phyloP scores from a whole-genome alignment of 148 eudicot genomes.

The Oxyria digyna region DNA sequence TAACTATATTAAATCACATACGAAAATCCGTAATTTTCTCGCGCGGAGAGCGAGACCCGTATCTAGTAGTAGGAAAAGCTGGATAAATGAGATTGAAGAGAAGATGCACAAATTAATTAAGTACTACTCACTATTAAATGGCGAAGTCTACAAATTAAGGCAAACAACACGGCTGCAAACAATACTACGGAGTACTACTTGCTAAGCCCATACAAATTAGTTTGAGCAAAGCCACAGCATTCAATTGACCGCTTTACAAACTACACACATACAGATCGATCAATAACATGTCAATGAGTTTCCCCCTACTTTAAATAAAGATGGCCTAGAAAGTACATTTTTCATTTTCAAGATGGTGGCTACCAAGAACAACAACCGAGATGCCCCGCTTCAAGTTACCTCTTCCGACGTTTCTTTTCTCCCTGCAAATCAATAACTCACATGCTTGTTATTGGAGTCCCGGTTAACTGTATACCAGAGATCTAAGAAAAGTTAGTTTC shows the following conservation, averaged over 20 bases:
- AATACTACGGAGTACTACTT: neutral
- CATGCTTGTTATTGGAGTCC: neutral
- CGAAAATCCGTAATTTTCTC: too few relatives aligned
- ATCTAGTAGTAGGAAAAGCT: neutral
- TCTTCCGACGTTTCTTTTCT: slow-evolving; percentile 31
- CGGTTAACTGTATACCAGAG: neutral
- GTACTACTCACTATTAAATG: neutral
- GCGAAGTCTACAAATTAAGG: neutral
- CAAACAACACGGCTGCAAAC: neutral
- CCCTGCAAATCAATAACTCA: slow-evolving; percentile 14
- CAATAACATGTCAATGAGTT: neutral
- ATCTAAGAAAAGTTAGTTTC: neutral
- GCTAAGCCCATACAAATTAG: neutral
- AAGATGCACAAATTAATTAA: neutral
- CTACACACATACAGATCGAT: neutral
- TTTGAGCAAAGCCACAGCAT: neutral
- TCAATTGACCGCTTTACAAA: neutral
- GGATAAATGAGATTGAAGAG: neutral
- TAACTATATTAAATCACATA: too few relatives aligned
- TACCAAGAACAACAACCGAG: too few relatives aligned
- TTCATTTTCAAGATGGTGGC: neutral
- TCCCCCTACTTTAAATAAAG: neutral
- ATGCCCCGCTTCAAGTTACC: slow-evolving; percentile 11
- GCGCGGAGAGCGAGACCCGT: too few relatives aligned
- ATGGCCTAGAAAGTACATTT: neutral